These are phyloP conservation scores for Thermomucor indicae-seudaticae DNA, from an alignment of 371 early-diverging fungal genomes.

Conservation along the genomic window DNA sequence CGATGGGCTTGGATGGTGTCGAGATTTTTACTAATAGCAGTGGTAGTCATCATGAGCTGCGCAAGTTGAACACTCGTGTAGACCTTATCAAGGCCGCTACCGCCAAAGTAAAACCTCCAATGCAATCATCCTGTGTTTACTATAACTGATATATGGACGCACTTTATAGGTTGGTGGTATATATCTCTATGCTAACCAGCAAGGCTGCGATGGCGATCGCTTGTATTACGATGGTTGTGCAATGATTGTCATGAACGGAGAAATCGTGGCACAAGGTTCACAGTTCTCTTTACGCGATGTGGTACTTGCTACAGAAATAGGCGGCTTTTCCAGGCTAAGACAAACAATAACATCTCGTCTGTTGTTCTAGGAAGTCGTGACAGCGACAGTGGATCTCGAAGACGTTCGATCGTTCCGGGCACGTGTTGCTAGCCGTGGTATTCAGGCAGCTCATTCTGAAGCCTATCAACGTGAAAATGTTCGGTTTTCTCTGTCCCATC, in stretches of 20 bases:
- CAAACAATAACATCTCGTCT: not conserved
- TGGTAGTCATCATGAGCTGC: constrained; percentile 89
- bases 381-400: constrained; percentile 90
- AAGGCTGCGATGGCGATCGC: constrained; percentile 98
- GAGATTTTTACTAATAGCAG: constrained; percentile 95
- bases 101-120: constrained; percentile 53
- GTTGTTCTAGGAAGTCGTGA: constrained; percentile 88
- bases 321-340: not conserved
- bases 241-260: constrained; percentile 88
- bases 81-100: constrained; percentile 90
- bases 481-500: constrained; percentile 48
- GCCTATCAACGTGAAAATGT: constrained; percentile 65
- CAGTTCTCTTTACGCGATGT: constrained; percentile 95
- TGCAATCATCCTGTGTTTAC: not conserved
- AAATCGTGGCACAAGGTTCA: constrained; percentile 84
- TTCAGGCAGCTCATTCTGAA: constrained; percentile 69
- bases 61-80: constrained; percentile 82
- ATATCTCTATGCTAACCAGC: constrained; percentile 94
- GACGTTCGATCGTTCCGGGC: constrained; percentile 84
- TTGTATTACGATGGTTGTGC: constrained; percentile 96
- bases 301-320: constrained; percentile 27
- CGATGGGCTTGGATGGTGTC: constrained; percentile 90
- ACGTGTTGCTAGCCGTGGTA: constrained; percentile 65
- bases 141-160: not conserved
- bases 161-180: constrained; percentile 80